Base-by-base conservation (phyloP, 768 basidiomycete species). In the Pilatotrama ljubarskyi region DNA sequence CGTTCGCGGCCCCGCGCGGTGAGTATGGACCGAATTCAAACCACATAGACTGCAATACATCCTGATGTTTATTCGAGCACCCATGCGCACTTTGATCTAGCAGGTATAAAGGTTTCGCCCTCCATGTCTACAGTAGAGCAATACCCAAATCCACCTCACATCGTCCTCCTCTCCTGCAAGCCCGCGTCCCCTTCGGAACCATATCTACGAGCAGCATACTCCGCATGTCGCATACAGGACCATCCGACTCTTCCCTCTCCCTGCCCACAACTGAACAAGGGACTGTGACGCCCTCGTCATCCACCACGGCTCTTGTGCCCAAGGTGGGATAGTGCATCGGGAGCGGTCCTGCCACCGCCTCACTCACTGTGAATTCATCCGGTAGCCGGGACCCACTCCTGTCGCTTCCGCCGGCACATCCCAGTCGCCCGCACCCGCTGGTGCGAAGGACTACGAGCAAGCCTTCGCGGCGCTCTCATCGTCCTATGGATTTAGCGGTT, bases 361-460 rank as follows among this genome's bases (percentile, higher is more conserved):
- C 18, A 5, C 17, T 24, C 11, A 18, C n/a, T 7, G 18, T n/a
- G 8, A 26, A 10, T 3, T 18, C 13, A 24, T 20, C 25, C 5
- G 5, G 29, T 32, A 42, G 37, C 51, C 40, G 41, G 15, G 25
- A 29, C 37, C 46, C 50, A 38, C 32, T 37, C 35, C 42, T 24
- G 24, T 43, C 14, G 26, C 36, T 13, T 32, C 58, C 35, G 22
- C 58, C 8, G 20, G 58, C n/a, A 13, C 51, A 15, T 47, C 49
- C 26, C 47, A 15, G 20, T 8, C 32, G 14, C 11, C 36, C 24
- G 41, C 49, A 15, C 59, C 47, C 18, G n/a, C n/a, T n/a, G n/a
- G n/a, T n/a, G n/a, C 58, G 9, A 72, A 71, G 59, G 53, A 74
- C 54, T 73, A 66, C 58, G 67, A 68, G 51, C 61, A 66, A 15